These are phyloP conservation scores for Scutellaria minor DNA, from an alignment of 257 asterid genomes.

Conservation along the genomic window DNA sequence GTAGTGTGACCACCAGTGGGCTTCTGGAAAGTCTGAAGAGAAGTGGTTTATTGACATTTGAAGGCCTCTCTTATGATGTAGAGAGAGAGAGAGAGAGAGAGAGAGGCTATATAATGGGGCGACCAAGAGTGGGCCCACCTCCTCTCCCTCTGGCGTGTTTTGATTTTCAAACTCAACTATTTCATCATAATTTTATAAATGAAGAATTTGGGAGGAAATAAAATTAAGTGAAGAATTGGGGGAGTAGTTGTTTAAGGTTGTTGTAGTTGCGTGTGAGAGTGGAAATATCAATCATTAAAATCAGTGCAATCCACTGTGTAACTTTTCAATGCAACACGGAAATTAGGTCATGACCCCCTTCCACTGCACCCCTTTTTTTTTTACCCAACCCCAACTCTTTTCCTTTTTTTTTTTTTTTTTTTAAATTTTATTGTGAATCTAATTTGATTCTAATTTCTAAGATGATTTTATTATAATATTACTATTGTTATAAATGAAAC, in stretches of 20 bases:
- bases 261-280: conserved; percentile 57
- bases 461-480: no score
- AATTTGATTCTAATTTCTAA: no score
- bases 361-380: no score
- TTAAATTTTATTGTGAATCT: no score
- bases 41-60: conserved; percentile 71
- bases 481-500: neutral
- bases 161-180: neutral
- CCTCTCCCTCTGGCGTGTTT: no score
- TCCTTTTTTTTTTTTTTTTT: no score
- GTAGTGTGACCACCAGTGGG: conserved; percentile 58
- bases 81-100: conserved; percentile 16
- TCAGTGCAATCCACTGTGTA: conserved; percentile 56
- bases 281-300: conserved; percentile 66
- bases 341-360: conserved; percentile 33
- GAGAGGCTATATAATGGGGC: conserved; percentile 24
- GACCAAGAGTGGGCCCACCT: conserved; percentile 18
- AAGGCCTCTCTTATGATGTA: neutral
- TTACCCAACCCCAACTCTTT: no score
- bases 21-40: conserved; percentile 54
- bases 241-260: conserved; percentile 54
- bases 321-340: conserved; percentile 50
- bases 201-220: no score
- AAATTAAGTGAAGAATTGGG: neutral
- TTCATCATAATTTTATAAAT: conserved; percentile 4